Base-by-base conservation (phyloP, 2,329 filamentous ascomycete species). In the Aspergillus neoniger region DNA sequence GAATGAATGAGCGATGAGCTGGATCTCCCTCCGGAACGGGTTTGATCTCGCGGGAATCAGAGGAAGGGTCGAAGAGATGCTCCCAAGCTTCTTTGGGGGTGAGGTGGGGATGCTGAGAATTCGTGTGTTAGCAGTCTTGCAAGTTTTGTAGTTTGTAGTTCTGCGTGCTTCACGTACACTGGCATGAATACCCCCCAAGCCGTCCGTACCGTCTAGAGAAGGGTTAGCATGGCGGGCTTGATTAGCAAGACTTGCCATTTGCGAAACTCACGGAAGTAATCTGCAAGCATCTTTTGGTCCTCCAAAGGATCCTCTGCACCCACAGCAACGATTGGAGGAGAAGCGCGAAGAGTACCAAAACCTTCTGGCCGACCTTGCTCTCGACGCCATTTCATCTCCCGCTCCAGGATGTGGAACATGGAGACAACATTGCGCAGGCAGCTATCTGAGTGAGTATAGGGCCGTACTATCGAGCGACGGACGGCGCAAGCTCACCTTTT, bases 401-500 rank as follows among this genome's bases (percentile, higher is more conserved):
- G 91, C 66, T 96, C 92, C 56, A 99, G 85, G 60, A 96, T 89
- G 70, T 97, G 89, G 80, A 99, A 98, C 63, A 98, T 82, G 23
- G 92, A 90, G 41, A 98, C 88, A 15, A 91, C 88, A 77, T 99
- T 99, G 54, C 90, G 88, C 54, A 97, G 83, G 70, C 92, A 97
- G 76, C 90, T 93, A 62, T 30, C 49, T 12, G 3, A 10, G 36
- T 52, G 41, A 49, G 25, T n/a, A 41, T 28, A 3, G 10, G 28
- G 28, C 43, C 6, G 17, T 55, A 21, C 15, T n/a, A 17, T 23
- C 14, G 23, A 36, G 9, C 7, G 21, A 50, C 17, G 32, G 17
- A 30, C 14, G 10, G 17, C 17, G 39, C 17, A 14, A 28, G 4
- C 59, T 62, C 76, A 92, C 90, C 87, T 93, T 64, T 92, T 84